A percentile compares a stretch with the other conserved stretches of the same genome.
Conservation (phyloP, 768 basidiomycete species). For the Tulasnella sp. region DNA sequence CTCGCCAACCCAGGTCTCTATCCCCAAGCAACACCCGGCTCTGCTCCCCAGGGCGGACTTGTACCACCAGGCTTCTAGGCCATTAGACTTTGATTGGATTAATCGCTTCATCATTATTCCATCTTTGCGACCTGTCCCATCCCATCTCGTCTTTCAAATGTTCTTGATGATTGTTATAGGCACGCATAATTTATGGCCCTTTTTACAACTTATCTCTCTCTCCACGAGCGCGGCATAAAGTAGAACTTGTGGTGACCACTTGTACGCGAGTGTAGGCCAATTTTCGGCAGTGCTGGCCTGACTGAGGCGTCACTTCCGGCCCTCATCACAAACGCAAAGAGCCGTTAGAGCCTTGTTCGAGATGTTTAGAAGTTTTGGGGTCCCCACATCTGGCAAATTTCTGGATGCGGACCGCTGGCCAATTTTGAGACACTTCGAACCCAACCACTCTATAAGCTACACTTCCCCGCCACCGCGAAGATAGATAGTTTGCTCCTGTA, state of each 20-base stretch:
- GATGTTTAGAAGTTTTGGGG: too few relatives aligned
- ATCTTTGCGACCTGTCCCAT: neutral
- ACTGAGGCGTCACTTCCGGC: too few relatives aligned
- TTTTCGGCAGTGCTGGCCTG: too few relatives aligned
- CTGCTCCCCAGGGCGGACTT: conserved; percentile 21
- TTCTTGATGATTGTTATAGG: neutral
- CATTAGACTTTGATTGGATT: neutral
- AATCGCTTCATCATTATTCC: neutral
- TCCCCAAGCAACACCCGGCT: neutral
- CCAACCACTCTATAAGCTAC: too few relatives aligned
- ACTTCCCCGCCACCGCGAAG: too few relatives aligned
- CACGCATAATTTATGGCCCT: neutral
- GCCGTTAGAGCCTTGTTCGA: too few relatives aligned
- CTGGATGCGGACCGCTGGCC: too few relatives aligned
- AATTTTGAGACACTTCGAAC: too few relatives aligned
- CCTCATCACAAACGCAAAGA: too few relatives aligned
- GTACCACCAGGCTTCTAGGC: conserved; percentile 25
- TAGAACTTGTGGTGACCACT: neutral
- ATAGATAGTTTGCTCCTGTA: too few relatives aligned
- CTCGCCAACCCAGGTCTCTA: conserved; percentile 25
- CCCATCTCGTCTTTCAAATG: neutral
- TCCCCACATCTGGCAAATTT: too few relatives aligned
- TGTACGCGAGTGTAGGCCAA: too few relatives aligned
- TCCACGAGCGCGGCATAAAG: neutral
- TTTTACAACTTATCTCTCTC: neutral